Percentiles rank a stretch among this genome's conserved stretches.
Conservation (phyloP, 352 stramenopile species). For the Phytophthora tentaculata region DNA sequence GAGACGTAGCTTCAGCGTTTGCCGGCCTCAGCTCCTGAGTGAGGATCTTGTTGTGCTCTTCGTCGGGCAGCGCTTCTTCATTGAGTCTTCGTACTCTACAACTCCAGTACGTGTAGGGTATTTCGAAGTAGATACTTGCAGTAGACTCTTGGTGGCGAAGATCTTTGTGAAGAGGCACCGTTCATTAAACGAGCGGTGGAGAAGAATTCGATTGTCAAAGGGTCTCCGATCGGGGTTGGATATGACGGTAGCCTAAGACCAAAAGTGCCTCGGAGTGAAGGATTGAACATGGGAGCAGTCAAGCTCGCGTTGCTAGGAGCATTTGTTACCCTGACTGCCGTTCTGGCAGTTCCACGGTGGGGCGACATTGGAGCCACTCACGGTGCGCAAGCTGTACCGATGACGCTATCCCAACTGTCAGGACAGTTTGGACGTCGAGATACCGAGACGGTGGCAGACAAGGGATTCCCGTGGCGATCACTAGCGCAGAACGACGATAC, state of each 20-base stretch:
- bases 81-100: constrained; percentile 1
- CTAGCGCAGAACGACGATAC: constrained; percentile 6
- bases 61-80: neutral
- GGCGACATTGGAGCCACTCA: constrained; percentile 28
- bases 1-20: constrained; percentile 4
- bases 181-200: neutral
- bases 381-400: constrained; percentile 12
- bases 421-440: constrained; percentile 18
- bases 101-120: no score
- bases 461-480: constrained; percentile 20
- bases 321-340: neutral
- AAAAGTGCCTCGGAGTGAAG: neutral
- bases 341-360: constrained; percentile 31
- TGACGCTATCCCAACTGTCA: constrained; percentile 21
- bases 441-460: constrained; percentile 1
- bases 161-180: neutral
- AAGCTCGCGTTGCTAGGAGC: constrained; percentile 12
- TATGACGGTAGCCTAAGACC: neutral
- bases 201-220: neutral
- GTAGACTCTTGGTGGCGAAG: neutral
- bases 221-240: neutral
- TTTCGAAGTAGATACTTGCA: no score
- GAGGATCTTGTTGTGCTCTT: neutral
- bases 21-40: constrained; percentile 11
- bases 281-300: constrained; percentile 10